Evolutionary conservation across 257 asterid genomes (phyloP), one percentile per base, ranked within the genome.

Genomic region (Parsonsia alboflavescens): DNA sequence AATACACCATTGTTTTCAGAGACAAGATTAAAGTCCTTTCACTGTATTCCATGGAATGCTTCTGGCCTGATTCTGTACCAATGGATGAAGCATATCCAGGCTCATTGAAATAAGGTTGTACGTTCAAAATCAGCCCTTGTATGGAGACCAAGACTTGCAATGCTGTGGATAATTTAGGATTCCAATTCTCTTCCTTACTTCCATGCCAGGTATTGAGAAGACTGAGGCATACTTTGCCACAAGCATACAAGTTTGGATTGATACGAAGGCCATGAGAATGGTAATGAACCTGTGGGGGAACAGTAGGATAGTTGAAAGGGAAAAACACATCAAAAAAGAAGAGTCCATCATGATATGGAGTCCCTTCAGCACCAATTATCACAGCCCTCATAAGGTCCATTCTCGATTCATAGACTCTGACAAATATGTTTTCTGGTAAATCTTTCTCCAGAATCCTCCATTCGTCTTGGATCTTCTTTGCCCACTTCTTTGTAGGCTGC

Each of bases 151-250:
- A 56, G 36, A 82, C 79, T 79, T 82, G 86, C 9, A 82, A 73
- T 65, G 64, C 71, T 41, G 86, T 82, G 12, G 86, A 82, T 44
- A 36, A 19, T 17, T 56, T 33, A 24, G 84, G 86, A 9, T 64
- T 58, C 86, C 86, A 82, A 41, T 64, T 79, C 68, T 82, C 86
- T 54, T 50, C 22, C 19, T 33, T 53, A 13, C 26, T 24, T 30
- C 86, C 84, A 57, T 7, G n/a, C 86, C 86, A 82, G 5, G 86
- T 82, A 65, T 77, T 77, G 10, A 82, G 84, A 71, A 82, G 82
- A 73, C 84, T 82, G 42, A 82, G 82, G 75, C 86, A 82, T 46
- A 82, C 84, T 64, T 79, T 79, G 39, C 86, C 86, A 71, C 49
- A 33, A 8, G 26, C 33, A 39, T 79, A 82, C 78, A 82, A 68